Evolutionary conservation across 768 basidiomycete species (phyloP).

Genomic region (Kwoniella botswanensis): DNA sequence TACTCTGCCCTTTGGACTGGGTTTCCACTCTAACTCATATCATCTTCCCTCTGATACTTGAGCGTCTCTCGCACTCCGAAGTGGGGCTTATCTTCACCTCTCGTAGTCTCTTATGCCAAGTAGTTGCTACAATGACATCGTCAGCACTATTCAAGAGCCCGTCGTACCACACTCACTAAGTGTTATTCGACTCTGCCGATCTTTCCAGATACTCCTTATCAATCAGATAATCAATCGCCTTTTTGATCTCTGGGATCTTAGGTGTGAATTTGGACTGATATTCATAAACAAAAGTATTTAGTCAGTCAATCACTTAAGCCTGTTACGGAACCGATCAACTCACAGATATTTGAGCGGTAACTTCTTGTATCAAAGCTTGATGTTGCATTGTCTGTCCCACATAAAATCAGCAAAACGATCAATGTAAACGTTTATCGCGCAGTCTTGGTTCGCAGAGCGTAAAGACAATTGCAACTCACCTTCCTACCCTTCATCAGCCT

Average conservation of each 20-base stretch:
- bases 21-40: no score
- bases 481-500: conserved; percentile 63
- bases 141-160: background rate
- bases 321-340: background rate
- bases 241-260: conserved; percentile 95
- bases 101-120: conserved; percentile 26
- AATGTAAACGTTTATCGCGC: no score
- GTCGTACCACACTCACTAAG: conserved; percentile 61
- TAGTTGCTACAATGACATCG: conserved; percentile 27
- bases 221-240: conserved; percentile 88
- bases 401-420: background rate
- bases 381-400: conserved; percentile 55
- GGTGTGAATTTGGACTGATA: conserved; percentile 63
- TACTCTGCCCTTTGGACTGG: no score
- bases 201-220: conserved; percentile 99
- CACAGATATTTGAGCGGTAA: conserved; percentile 48
- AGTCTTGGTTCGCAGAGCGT: no score
- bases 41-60: no score
- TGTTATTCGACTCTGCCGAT: conserved; percentile 86
- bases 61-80: no score
- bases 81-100: no score
- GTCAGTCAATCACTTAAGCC: no score
- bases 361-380: conserved; percentile 58
- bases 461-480: conserved; percentile 31
- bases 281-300: background rate